phyloP scores from a whole-genome alignment of 228 moss, liverwort and hornwort genomes.

The Sphagnum fallax region DNA sequence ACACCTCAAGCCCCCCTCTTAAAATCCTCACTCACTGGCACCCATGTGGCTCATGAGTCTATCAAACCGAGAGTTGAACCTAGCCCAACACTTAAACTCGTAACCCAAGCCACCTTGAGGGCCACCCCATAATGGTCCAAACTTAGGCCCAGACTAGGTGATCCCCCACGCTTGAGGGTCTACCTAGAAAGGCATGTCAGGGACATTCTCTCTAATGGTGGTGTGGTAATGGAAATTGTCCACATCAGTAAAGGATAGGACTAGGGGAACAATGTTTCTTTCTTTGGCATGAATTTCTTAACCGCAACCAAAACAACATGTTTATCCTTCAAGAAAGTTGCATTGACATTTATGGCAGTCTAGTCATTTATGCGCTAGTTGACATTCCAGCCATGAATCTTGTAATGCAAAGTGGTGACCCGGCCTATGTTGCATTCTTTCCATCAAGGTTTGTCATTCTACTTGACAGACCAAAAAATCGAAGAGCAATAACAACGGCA shows the following conservation, averaged over 20 bases:
- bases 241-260: slow-evolving; percentile 42
- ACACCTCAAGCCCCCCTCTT: too few species aligned
- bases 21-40: too few species aligned
- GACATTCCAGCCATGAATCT: slow-evolving; percentile 1
- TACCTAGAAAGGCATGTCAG: too few species aligned
- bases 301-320: slow-evolving; percentile 32
- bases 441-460: slow-evolving; percentile 46
- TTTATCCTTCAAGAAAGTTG: slow-evolving; percentile 40
- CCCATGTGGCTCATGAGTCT: too few species aligned
- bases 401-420: neutral
- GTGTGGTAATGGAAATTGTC: slow-evolving; percentile 34
- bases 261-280: slow-evolving; percentile 34
- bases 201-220: slow-evolving; percentile 34
- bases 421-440: neutral
- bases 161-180: too few species aligned
- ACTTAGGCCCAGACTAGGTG: too few species aligned
- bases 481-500: slow-evolving; percentile 13
- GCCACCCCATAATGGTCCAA: too few species aligned
- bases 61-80: too few species aligned
- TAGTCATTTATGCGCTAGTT: slow-evolving; percentile 41
- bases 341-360: slow-evolving; percentile 29
- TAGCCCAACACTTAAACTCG: too few species aligned
- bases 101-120: too few species aligned
- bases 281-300: slow-evolving; percentile 25
- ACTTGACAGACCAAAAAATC: slow-evolving; percentile 27